Percentiles rank a stretch among this genome's conserved stretches.
phyloP scores from a whole-genome alignment of 1,139 yeast genomes.

The Chernovozyma aurita region DNA sequence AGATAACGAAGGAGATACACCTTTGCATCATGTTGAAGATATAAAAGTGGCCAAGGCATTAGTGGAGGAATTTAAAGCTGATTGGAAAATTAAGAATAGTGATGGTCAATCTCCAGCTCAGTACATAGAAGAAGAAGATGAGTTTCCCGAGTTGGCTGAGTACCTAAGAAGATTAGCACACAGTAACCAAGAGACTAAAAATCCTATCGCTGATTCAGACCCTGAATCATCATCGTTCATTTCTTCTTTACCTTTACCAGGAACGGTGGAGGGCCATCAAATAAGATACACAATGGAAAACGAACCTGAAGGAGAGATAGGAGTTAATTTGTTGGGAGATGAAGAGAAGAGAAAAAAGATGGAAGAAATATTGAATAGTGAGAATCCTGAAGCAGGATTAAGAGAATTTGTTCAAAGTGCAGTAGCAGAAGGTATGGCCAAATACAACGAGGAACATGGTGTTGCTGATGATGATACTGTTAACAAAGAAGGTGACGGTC shows the following conservation, averaged over 20 bases:
- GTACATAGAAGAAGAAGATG: slow-evolving; percentile 78
- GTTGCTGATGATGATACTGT: slow-evolving; percentile 9
- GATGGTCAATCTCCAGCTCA: slow-evolving; percentile 72
- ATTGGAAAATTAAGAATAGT: slow-evolving; percentile 54
- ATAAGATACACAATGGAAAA: slow-evolving; percentile 53
- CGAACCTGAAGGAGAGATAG: slow-evolving; percentile 16
- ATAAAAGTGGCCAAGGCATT: slow-evolving; percentile 57
- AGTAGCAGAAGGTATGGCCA: slow-evolving; percentile 48
- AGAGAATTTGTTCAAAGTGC: slow-evolving; percentile 63
- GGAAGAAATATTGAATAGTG: slow-evolving; percentile 69
- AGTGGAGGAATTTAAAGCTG: slow-evolving; percentile 65
- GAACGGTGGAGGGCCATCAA: slow-evolving; percentile 46
- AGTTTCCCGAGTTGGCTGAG: slow-evolving; percentile 70
- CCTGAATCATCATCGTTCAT: slow-evolving; percentile 9
- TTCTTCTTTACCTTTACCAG: slow-evolving; percentile 36
- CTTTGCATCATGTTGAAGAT: slow-evolving; percentile 86
- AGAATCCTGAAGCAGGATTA: slow-evolving; percentile 73
- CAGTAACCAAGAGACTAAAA: slow-evolving; percentile 20
- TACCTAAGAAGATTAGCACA: slow-evolving; percentile 53
- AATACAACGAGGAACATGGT: slow-evolving; percentile 19
- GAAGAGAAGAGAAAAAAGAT: slow-evolving; percentile 59
- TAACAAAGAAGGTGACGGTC: neutral
- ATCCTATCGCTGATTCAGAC: neutral
- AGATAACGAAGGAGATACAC: slow-evolving; percentile 93
- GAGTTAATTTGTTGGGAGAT: slow-evolving; percentile 18